These are phyloP conservation scores for Thraustochytrium striatum DNA, from an alignment of 352 stramenopile species.

Conservation along the genomic window DNA sequence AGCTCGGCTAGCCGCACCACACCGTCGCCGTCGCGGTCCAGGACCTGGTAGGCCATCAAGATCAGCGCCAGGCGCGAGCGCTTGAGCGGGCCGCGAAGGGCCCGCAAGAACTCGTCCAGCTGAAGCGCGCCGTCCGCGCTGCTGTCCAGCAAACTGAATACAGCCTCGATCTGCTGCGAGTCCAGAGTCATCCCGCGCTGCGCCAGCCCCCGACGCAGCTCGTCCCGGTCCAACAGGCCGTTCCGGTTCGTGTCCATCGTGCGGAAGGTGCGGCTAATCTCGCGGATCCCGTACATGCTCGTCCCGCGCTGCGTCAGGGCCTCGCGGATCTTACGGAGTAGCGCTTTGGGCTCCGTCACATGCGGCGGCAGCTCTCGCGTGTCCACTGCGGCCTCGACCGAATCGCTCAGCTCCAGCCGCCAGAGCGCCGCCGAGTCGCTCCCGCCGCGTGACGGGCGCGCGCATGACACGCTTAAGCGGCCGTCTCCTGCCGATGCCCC, in stretches of 20 bases:
- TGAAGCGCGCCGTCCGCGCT: conserved; percentile 51
- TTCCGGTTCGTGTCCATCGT: conserved; percentile 81
- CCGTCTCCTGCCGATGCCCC: background rate
- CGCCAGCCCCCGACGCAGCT: conserved; percentile 59
- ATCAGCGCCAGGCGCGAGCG: conserved; percentile 70
- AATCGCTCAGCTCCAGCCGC: background rate
- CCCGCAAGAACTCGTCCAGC: conserved; percentile 57
- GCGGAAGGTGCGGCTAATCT: conserved; percentile 64
- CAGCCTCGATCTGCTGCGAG: conserved; percentile 56
- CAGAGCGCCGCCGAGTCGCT: no score
- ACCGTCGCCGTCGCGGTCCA: conserved; percentile 70
- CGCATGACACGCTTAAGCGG: background rate
- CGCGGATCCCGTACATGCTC: conserved; percentile 69
- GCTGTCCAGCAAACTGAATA: conserved; percentile 62
- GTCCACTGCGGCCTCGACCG: background rate
- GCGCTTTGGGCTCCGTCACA: conserved; percentile 38
- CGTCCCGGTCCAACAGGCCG: conserved; percentile 63
- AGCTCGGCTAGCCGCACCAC: conserved; percentile 65
- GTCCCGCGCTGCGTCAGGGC: background rate
- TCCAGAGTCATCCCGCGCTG: conserved; percentile 54
- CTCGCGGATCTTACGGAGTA: conserved; percentile 20
- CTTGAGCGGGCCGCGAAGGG: conserved; percentile 61
- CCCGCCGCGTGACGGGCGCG: no score
- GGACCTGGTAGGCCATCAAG: conserved; percentile 70
- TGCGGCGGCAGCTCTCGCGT: background rate